A percentile compares a stretch with the other conserved stretches of the same genome.
Conservation (phyloP, 1,284 basidiomycete species). For the Porogramme epimiltina region DNA sequence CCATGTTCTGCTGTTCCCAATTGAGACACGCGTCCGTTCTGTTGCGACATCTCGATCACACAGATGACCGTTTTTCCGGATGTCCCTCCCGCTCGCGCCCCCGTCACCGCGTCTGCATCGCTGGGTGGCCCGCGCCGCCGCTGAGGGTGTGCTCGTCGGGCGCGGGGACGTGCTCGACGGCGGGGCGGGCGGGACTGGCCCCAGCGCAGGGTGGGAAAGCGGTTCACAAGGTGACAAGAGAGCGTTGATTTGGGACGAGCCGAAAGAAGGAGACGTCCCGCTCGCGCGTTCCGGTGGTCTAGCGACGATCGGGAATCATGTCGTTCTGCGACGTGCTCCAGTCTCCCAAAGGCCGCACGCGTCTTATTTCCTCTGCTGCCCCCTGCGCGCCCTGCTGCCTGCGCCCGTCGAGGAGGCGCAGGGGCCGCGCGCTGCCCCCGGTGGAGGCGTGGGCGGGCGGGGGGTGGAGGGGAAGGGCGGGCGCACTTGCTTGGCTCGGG, state of each 20-base stretch:
- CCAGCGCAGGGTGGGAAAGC: conserved; percentile 22
- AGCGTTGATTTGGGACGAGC: conserved; percentile 23
- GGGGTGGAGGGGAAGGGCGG: not conserved
- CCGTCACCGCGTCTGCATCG: not conserved
- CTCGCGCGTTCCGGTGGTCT: conserved; percentile 24
- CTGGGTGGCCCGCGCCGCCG: not conserved
- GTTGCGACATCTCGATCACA: conserved; percentile 22
- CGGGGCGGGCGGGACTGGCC: conserved; percentile 13
- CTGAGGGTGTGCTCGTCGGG: not conserved
- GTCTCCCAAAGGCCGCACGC: conserved; percentile 12
- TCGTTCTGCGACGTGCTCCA: conserved; percentile 22
- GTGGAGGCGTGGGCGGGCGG: not conserved
- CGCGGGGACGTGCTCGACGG: not conserved
- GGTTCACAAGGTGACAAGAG: conserved; percentile 29
- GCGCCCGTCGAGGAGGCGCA: not conserved
- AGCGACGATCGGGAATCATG: conserved; percentile 34
- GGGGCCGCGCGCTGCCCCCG: not conserved
- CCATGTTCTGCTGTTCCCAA: conserved; percentile 25
- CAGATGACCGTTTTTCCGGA: conserved; percentile 15
- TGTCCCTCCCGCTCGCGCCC: conserved; percentile 7
- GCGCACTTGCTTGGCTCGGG: conserved; percentile 19
- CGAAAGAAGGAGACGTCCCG: conserved; percentile 24
- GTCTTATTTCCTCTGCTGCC: conserved; percentile 7
- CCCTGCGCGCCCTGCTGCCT: not conserved
- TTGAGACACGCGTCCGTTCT: conserved; percentile 24